Percentiles rank a stretch among this genome's conserved stretches.
Evolutionary conservation across 805 yeast species (phyloP).

Genomic region (Barnettozyma sucrosica): DNA sequence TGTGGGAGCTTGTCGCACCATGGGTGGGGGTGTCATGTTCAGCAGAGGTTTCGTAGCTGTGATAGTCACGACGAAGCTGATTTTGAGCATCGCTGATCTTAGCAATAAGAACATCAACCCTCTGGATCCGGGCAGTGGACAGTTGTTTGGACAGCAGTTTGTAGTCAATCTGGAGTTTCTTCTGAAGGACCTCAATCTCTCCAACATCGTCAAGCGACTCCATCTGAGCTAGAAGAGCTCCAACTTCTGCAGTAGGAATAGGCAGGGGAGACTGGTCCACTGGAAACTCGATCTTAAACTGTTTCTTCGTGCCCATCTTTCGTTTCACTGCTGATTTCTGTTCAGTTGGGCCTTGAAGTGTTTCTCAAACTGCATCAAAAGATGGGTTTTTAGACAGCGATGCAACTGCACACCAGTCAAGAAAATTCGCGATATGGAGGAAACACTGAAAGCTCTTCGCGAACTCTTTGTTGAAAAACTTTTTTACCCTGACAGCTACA

Average conservation of each 20-base stretch:
- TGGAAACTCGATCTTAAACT: background rate
- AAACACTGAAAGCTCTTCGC: background rate
- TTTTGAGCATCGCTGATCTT: slow-evolving; percentile 28
- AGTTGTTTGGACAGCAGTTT: slow-evolving; percentile 27
- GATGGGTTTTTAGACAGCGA: background rate
- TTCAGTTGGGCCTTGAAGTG: background rate
- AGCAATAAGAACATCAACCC: slow-evolving; percentile 30
- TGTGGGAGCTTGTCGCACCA: background rate
- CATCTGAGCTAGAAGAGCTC: slow-evolving; percentile 6
- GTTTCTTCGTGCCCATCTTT: background rate
- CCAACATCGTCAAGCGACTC: slow-evolving; percentile 10
- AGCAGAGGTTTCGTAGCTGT: slow-evolving; percentile 15
- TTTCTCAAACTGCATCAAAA: background rate
- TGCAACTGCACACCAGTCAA: background rate
- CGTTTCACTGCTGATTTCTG: background rate
- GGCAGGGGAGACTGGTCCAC: background rate
- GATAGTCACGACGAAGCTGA: slow-evolving; percentile 19
- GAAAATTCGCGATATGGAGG: background rate
- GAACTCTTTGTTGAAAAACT: background rate
- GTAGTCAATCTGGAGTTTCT: slow-evolving; percentile 28
- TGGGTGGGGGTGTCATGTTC: slow-evolving; percentile 14
- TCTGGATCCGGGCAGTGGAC: slow-evolving; percentile 24
- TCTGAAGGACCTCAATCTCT: slow-evolving; percentile 20
- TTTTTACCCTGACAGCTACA: background rate
- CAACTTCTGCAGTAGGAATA: background rate